A percentile compares a stretch with the other conserved stretches of the same genome.
Conservation (phyloP, 106 monocot genomes). For the Vanilla planifolia region DNA sequence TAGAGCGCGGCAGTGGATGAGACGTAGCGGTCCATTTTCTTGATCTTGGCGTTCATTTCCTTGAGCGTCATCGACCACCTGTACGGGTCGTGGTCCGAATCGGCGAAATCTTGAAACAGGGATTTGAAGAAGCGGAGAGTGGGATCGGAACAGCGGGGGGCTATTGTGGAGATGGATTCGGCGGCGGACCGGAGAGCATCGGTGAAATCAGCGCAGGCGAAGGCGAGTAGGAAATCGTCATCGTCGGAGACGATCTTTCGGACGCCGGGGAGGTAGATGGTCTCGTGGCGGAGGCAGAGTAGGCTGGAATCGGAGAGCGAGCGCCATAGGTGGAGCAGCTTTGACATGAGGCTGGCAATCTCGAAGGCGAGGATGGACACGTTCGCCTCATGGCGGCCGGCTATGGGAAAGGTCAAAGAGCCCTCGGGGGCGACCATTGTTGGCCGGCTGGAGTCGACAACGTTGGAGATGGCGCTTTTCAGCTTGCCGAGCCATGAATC, state of each 20-base stretch:
- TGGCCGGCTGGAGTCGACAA: no score
- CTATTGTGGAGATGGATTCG: conserved; percentile 14
- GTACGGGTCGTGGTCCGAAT: conserved; percentile 28
- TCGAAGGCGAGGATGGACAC: conserved; percentile 35
- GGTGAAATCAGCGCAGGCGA: conserved; percentile 55
- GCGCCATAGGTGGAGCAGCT: conserved; percentile 60
- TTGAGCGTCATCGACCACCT: conserved; percentile 41
- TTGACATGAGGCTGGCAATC: conserved; percentile 64
- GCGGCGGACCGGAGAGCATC: conserved; percentile 40
- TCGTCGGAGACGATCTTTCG: conserved; percentile 70
- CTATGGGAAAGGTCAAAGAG: no score
- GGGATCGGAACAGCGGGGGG: conserved; percentile 29
- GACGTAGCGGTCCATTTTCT: conserved; percentile 56
- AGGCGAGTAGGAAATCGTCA: conserved; percentile 52
- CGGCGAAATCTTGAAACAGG: conserved; percentile 17
- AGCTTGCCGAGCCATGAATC: no score
- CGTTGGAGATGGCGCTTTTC: no score
- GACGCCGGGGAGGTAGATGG: conserved; percentile 40
- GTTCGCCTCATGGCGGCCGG: no score
- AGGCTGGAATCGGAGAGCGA: conserved; percentile 57
- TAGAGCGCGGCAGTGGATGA: conserved; percentile 29
- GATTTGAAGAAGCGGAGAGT: conserved; percentile 24
- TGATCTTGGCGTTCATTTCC: conserved; percentile 54
- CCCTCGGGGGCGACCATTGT: no score
- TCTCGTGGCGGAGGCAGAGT: conserved; percentile 37